Conservation (phyloP, 2,329 filamentous ascomycete genomes). For the Penicillium frequentans region DNA sequence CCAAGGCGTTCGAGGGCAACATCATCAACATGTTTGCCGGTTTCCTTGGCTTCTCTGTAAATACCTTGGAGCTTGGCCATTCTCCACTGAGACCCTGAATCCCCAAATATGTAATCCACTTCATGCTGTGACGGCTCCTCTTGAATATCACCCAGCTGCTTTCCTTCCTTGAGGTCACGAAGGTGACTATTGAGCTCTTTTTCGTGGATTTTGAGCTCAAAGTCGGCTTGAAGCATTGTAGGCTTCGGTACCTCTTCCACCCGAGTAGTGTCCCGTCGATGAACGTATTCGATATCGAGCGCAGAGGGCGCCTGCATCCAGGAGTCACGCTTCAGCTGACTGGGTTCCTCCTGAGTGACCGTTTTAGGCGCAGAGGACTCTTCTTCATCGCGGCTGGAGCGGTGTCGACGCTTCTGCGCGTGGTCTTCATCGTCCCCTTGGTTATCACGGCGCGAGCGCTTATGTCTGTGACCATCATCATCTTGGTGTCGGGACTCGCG, state of each 20-base stretch:
- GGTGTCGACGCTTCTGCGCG: constrained; percentile 49
- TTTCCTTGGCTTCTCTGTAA: constrained; percentile 75
- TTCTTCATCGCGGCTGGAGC: constrained; percentile 45
- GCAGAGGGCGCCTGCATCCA: constrained; percentile 94
- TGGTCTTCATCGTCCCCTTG: constrained; percentile 51
- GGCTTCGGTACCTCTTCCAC: constrained; percentile 46
- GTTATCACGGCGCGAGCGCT: constrained; percentile 61
- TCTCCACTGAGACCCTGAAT: constrained; percentile 86
- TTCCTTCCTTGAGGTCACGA: constrained; percentile 60
- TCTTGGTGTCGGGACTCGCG: constrained; percentile 46
- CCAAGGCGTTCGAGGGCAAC: constrained; percentile 82
- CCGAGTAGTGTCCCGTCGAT: constrained; percentile 61
- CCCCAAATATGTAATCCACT: constrained; percentile 83
- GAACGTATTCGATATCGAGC: constrained; percentile 75
- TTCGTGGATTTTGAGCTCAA: constrained; percentile 71
- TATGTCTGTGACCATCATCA: constrained; percentile 61
- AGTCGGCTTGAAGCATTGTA: constrained; percentile 53
- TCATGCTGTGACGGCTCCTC: constrained; percentile 59
- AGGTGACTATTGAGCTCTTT: constrained; percentile 78
- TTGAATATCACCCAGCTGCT: constrained; percentile 53
- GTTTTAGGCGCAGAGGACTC: constrained; percentile 34
- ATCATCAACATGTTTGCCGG: constrained; percentile 71
- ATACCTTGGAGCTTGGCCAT: constrained; percentile 93
- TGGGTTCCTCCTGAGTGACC: constrained; percentile 41
- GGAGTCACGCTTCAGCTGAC: constrained; percentile 67